Evolutionary conservation across 2,329 filamentous ascomycete species (phyloP).

Genomic region (Phialophora expanda): DNA sequence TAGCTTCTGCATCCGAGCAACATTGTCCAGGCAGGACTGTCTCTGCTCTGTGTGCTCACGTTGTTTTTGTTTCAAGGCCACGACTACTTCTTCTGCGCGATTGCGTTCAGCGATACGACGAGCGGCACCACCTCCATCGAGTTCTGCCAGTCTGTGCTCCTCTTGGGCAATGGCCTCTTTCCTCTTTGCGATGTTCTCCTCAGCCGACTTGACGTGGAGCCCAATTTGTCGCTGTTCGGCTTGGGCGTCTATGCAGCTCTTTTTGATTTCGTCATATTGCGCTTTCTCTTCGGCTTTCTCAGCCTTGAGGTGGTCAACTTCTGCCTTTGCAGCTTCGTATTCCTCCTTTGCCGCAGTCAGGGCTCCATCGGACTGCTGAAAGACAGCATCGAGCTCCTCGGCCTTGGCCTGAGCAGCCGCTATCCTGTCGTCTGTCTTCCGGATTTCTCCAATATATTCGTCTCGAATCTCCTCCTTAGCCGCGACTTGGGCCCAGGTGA

Average conservation of each 20-base stretch:
- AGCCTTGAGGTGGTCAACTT: slow-evolving; percentile 52
- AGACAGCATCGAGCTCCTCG: slow-evolving; percentile 52
- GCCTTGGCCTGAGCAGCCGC: slow-evolving; percentile 53
- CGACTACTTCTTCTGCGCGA: slow-evolving; percentile 59
- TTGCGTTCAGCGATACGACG: slow-evolving; percentile 66
- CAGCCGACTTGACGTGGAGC: slow-evolving; percentile 15
- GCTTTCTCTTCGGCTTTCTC: slow-evolving; percentile 58
- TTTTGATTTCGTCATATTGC: slow-evolving; percentile 60
- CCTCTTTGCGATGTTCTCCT: slow-evolving; percentile 57
- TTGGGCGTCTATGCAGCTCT: slow-evolving; percentile 61
- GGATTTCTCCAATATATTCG: slow-evolving; percentile 46
- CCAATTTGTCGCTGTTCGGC: slow-evolving; percentile 70
- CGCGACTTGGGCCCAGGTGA: slow-evolving; percentile 86
- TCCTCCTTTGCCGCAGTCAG: slow-evolving; percentile 47
- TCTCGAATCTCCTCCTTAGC: slow-evolving; percentile 67
- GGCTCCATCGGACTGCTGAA: slow-evolving; percentile 46
- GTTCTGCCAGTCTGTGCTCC: slow-evolving; percentile 64
- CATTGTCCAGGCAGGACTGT: slow-evolving; percentile 48
- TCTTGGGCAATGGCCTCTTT: slow-evolving; percentile 53
- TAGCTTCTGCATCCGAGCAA: slow-evolving; percentile 44
- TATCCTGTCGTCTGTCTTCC: slow-evolving; percentile 54
- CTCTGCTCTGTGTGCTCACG: not conserved
- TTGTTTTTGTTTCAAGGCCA: slow-evolving; percentile 51
- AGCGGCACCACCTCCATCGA: slow-evolving; percentile 71
- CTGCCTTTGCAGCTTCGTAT: slow-evolving; percentile 52